Evolutionary conservation across 2,329 filamentous ascomycete genomes (phyloP).

Genomic region (Coniochaeta pulveracea): DNA sequence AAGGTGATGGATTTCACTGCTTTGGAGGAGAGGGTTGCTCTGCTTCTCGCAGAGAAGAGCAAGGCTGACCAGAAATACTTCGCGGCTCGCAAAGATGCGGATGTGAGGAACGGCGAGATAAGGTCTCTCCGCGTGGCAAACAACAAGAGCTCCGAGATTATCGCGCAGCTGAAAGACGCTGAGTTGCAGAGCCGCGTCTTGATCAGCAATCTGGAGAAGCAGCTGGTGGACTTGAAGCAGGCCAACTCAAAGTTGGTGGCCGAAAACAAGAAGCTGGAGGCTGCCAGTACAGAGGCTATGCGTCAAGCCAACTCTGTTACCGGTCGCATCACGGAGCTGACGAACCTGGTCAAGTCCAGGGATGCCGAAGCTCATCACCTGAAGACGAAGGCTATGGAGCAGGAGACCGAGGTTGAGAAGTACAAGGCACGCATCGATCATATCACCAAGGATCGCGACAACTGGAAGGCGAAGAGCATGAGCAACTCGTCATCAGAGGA

Average conservation of each 20-base stretch:
- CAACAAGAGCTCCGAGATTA: conserved; percentile 83
- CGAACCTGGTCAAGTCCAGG: conserved; percentile 61
- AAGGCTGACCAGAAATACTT: conserved; percentile 99
- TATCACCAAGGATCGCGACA: conserved; percentile 71
- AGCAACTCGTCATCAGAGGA: conserved; percentile 75
- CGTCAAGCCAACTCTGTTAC: conserved; percentile 62
- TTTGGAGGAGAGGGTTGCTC: conserved; percentile 66
- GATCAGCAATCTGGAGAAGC: conserved; percentile 80
- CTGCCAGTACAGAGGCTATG: conserved; percentile 56
- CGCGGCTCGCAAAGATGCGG: conserved; percentile 86
- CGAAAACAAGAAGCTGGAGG: conserved; percentile 68
- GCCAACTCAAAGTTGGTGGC: conserved; percentile 57
- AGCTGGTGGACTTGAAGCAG: conserved; percentile 72
- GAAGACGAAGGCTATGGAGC: conserved; percentile 46
- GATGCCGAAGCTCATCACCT: conserved; percentile 47
- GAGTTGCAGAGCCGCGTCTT: conserved; percentile 68
- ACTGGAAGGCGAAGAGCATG: conserved; percentile 72
- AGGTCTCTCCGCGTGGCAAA: conserved; percentile 72
- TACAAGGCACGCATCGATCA: conserved; percentile 68
- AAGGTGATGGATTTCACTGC: conserved; percentile 69
- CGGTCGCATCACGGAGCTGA: conserved; percentile 67
- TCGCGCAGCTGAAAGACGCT: conserved; percentile 83
- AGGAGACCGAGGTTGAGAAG: conserved; percentile 69
- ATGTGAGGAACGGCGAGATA: conserved; percentile 72
- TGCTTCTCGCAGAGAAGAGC: conserved; percentile 75